Base-by-base conservation (phyloP, 106 monocot genomes). In the Acorus gramineus region DNA sequence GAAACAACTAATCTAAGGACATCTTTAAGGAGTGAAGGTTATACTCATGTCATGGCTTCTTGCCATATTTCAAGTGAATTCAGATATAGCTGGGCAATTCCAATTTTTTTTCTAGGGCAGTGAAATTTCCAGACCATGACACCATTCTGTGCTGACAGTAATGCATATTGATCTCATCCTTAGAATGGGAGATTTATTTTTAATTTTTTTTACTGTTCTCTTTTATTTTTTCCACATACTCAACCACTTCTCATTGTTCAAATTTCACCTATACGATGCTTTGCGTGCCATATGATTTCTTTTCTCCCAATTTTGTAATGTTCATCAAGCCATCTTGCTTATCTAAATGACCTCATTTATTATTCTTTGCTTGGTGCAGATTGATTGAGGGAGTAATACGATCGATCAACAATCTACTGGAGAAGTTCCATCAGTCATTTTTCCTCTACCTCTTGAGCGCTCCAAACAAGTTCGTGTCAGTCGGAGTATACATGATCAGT, bases 361-460 rank as follows among this genome's bases (percentile, higher is more conserved):
- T 28, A 28, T 28, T 28, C 28, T 28, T 28, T 28, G 28, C 28
- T 54, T 7, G 7, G 57, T 85, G 73, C 89, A 93, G 93, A 73
- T 80, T 90, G 59, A 79, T 82, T 65, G 86, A 94, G 79, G 94
- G 94, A 63, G 77, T 78, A 12, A 65, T 86, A 50, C 90, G 80
- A 13, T 90, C 94, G 2, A 80, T 90, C 28, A 94, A 94, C 66
- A 94, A 94, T 71, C 86, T 94, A 7, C 86, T 94, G 3, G 94
- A 94, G 56, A 94, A 94, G 69, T 94, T 94, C 64, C 94, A 94
- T 59, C 93, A 94, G 46, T 94, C 94, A 10, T 94, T 82, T 74
- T 94, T 94, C 82, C 86, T 94, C 43, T 94, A 94, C 71, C 69
- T 94, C 50, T 63, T 94, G 56, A 86, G 86, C 45, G 79, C 86